Base-by-base conservation (phyloP, 345 rosid genomes). In the Draba incana region DNA sequence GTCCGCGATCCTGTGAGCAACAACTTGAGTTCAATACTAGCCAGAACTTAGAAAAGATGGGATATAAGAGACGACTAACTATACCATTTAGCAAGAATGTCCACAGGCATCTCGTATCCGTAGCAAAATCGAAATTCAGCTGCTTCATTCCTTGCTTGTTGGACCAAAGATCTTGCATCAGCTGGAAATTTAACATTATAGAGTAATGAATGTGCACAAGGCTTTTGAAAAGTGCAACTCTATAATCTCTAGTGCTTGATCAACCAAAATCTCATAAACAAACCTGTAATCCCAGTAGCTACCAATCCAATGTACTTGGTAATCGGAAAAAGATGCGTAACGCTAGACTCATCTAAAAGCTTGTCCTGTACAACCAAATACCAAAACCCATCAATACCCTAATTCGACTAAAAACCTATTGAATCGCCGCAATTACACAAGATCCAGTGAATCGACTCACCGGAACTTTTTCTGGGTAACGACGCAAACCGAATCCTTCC, bases 381-480 rank as follows among this genome's bases (percentile, higher is more conserved):
- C 37, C 6, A 33, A 35, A 35, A 35, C 39, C 37, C 10, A 53
- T 30, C 49, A 16, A 64, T 73, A 43, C 38, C 16, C 57, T 31
- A 46, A 65, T 16, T 6, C 48, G 20, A 20, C 20, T 20, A 20
- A 20, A 20, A 20, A 20, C 20, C 20, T 20, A 20, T 20, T 20
- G 20, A 20, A 20, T 20, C 20, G 20, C 20, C 33, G 20, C 11
- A 42, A 25, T 20, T 20, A 20, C 20, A 1, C 20, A 20, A 20
- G 3, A 35, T 35, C 39, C 37, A 33, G 37, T 5, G 37, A 6
- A 33, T 33, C 37, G 39, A 35, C 97, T 74, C 41, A 91, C 99
- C 72, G 99, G 97, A 66, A 94, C 98, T 81, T 94, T 92, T 94
- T 94, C 84, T 94, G 99, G 3, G 99, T 91, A 42, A 94, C 99